A percentile compares a stretch with the other conserved stretches of the same genome.
Evolutionary conservation across 2,329 filamentous ascomycete species (phyloP).

Genomic region (Gyromitra esculenta): DNA sequence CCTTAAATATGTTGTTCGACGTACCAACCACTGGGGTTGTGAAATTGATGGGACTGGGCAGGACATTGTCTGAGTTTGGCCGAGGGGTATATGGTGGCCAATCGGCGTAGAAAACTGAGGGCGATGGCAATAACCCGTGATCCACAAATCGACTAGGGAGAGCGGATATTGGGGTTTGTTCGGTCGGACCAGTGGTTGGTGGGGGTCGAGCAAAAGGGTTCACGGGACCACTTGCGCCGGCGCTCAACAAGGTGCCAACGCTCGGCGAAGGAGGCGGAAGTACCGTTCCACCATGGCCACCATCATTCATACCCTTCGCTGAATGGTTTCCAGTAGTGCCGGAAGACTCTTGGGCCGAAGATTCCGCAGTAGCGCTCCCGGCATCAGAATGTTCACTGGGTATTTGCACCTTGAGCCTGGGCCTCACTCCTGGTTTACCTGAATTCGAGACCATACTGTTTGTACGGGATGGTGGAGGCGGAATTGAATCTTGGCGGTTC

Average conservation of each 20-base stretch:
- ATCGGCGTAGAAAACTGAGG: slow-evolving; percentile 90
- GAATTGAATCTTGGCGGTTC: slow-evolving; percentile 63
- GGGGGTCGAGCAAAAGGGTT: slow-evolving; percentile 93
- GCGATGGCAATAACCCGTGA: slow-evolving; percentile 86
- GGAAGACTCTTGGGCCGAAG: slow-evolving; percentile 69
- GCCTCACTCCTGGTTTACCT: slow-evolving; percentile 72
- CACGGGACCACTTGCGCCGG: slow-evolving; percentile 88
- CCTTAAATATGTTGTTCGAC: slow-evolving; percentile 53
- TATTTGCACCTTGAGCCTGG: slow-evolving; percentile 91
- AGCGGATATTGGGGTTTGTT: slow-evolving; percentile 89
- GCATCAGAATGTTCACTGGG: slow-evolving; percentile 86
- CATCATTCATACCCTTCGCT: slow-evolving; percentile 61
- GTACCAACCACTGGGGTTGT: slow-evolving; percentile 72
- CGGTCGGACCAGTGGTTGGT: slow-evolving; percentile 68
- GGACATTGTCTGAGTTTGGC: slow-evolving; percentile 73
- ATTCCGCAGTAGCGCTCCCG: slow-evolving; percentile 73
- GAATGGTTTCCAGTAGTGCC: slow-evolving; percentile 70
- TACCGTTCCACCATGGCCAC: slow-evolving; percentile 73
- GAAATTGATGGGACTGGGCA: slow-evolving; percentile 92
- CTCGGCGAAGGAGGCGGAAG: slow-evolving; percentile 93
- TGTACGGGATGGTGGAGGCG: slow-evolving; percentile 78
- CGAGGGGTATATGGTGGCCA: slow-evolving; percentile 66
- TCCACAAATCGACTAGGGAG: slow-evolving; percentile 90
- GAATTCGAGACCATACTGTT: slow-evolving; percentile 72
- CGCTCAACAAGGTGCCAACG: slow-evolving; percentile 83